phyloP scores from a whole-genome alignment of 495 filamentous ascomycete species.

The Aspergillus sparsus region DNA sequence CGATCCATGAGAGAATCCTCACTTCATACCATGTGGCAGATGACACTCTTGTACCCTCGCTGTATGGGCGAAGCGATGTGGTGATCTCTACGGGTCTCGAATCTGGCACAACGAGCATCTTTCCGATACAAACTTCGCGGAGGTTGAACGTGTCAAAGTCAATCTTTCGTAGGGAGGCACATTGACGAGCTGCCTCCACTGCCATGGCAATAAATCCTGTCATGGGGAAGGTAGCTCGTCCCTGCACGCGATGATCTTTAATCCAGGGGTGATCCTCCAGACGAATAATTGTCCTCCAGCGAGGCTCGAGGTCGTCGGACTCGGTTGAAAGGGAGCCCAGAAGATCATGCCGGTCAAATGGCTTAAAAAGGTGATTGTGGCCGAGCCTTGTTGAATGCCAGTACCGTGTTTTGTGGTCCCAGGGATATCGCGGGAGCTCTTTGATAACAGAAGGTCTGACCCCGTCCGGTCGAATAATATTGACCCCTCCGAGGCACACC shows the following conservation, averaged over 20 bases:
- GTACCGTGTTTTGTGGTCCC: slow-evolving; percentile 8
- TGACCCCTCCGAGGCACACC: not conserved
- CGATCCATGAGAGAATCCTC: not conserved
- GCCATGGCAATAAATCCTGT: slow-evolving; percentile 59
- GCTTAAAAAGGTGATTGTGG: slow-evolving; percentile 23
- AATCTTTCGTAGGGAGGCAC: slow-evolving; percentile 23
- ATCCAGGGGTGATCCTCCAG: slow-evolving; percentile 32
- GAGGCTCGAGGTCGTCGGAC: not conserved
- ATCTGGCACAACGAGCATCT: slow-evolving; percentile 26
- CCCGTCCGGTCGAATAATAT: not conserved
- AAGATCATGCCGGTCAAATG: slow-evolving; percentile 3
- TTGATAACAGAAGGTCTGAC: not conserved
- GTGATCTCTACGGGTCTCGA: not conserved
- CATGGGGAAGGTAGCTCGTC: slow-evolving; percentile 51
- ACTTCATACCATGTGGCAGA: not conserved
- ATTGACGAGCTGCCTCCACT: slow-evolving; percentile 47
- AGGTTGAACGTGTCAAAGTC: slow-evolving; percentile 17
- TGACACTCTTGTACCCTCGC: not conserved
- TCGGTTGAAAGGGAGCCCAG: not conserved
- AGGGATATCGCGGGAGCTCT: slow-evolving; percentile 13
- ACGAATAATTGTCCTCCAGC: slow-evolving; percentile 5
- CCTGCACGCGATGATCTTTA: slow-evolving; percentile 30
- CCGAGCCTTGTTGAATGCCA: not conserved
- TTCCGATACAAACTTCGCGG: slow-evolving; percentile 36
- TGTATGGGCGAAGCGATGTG: not conserved